Evolutionary conservation across 106 monocot species (phyloP).

Genomic region (Dactylorhiza incarnata): DNA sequence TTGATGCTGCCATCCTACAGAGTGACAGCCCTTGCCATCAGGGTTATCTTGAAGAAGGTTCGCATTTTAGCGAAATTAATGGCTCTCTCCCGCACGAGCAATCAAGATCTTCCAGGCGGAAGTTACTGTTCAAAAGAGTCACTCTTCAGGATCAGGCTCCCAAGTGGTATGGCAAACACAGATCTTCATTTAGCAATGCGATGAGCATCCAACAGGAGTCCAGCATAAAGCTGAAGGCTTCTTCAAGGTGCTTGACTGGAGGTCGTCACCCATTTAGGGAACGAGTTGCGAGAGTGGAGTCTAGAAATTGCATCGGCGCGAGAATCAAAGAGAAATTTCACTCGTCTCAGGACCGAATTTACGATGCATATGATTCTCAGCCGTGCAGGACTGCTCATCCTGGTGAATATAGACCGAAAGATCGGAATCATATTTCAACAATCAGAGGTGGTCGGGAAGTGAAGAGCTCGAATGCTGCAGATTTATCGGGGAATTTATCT

Average conservation of each 20-base stretch:
- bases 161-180: constrained; percentile 28
- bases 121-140: constrained; percentile 43
- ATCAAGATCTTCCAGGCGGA: constrained; percentile 62
- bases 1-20: constrained; percentile 5
- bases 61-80: constrained; percentile 19
- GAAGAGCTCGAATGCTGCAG: constrained; percentile 20
- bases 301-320: constrained; percentile 22
- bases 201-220: constrained; percentile 10
- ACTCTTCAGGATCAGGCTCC: constrained; percentile 21
- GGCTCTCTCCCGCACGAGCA: constrained; percentile 44
- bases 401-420: constrained; percentile 20
- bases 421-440: constrained; percentile 13
- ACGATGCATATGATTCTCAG: constrained; percentile 35
- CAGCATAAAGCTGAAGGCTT: constrained; percentile 2
- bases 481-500: constrained; percentile 13
- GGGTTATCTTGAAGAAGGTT: constrained; percentile 25
- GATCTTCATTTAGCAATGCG: neutral
- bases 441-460: constrained; percentile 27
- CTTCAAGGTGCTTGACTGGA: constrained; percentile 30
- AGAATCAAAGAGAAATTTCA: constrained; percentile 40
- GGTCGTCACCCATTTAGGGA: constrained; percentile 29
- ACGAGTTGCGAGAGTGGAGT: constrained; percentile 25
- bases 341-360: constrained; percentile 22
- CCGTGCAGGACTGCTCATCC: constrained; percentile 20
- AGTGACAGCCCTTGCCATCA: constrained; percentile 14